These are phyloP conservation scores for Sutorius eximius DNA, from an alignment of 1,284 basidiomycete genomes.

Conservation along the genomic window DNA sequence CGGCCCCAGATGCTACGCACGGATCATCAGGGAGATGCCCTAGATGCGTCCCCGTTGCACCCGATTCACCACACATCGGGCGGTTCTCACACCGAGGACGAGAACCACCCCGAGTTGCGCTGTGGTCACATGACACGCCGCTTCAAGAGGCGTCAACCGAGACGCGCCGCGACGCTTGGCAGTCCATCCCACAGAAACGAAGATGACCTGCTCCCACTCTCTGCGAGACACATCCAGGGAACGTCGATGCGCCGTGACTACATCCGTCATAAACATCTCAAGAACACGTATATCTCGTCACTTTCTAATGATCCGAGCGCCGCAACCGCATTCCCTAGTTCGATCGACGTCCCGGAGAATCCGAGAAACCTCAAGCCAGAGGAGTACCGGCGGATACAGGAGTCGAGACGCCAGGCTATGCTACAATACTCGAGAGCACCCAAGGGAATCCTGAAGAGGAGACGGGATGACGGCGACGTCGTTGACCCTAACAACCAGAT, in stretches of 20 bases:
- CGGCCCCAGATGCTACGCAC: not conserved
- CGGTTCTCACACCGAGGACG: constrained; percentile 8
- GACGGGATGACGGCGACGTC: constrained; percentile 23
- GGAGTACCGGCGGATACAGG: constrained; percentile 30
- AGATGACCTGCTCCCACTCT: constrained; percentile 20
- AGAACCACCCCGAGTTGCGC: constrained; percentile 12
- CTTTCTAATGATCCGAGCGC: constrained; percentile 19
- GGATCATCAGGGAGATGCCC: not conserved
- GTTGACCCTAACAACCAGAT: constrained; percentile 1
- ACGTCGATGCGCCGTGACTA: constrained; percentile 29
- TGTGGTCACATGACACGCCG: constrained; percentile 5
- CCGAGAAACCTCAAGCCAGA: constrained; percentile 23
- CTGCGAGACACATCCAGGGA: constrained; percentile 28
- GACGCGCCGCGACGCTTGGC: not conserved
- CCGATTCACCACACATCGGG: not conserved
- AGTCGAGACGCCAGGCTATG: constrained; percentile 33
- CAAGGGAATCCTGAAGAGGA: constrained; percentile 31
- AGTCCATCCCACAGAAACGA: constrained; percentile 16
- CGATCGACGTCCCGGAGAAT: constrained; percentile 22
- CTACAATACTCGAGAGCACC: constrained; percentile 27
- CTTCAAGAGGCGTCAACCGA: constrained; percentile 12
- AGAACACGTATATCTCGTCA: constrained; percentile 32
- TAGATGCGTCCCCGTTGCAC: not conserved
- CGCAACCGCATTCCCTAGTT: constrained; percentile 16
- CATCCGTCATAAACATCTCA: constrained; percentile 30